phyloP scores from a whole-genome alignment of 2,329 filamentous ascomycete genomes.

The Hypocreales sp. region DNA sequence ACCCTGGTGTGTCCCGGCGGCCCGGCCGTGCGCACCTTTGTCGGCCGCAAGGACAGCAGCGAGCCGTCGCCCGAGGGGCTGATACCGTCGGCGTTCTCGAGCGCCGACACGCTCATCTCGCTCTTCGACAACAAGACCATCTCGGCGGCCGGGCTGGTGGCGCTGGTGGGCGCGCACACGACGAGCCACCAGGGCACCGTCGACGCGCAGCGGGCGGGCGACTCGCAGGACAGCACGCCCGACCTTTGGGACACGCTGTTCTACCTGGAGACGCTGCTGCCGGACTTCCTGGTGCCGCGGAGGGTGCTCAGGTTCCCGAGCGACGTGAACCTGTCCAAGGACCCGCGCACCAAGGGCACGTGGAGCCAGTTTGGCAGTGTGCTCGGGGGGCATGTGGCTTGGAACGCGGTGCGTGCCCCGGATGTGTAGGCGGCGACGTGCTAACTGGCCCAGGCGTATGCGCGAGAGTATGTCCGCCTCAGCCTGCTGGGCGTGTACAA shows the following conservation, averaged over 20 bases:
- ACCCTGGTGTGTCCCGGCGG: constrained; percentile 26
- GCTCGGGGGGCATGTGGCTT: constrained; percentile 16
- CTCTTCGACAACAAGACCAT: constrained; percentile 37
- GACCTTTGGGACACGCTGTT: constrained; percentile 35
- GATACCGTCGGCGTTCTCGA: constrained; percentile 23
- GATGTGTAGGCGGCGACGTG: too few relatives aligned
- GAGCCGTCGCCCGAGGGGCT: constrained; percentile 21
- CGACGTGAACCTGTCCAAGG: constrained; percentile 20
- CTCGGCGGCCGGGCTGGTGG: constrained; percentile 27
- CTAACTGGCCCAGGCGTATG: constrained; percentile 27
- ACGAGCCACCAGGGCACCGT: constrained; percentile 29
- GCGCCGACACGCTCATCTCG: constrained; percentile 25
- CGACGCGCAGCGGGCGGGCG: constrained; percentile 19
- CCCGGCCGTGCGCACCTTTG: constrained; percentile 29
- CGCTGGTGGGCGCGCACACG: constrained; percentile 36
- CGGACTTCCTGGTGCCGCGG: constrained; percentile 11
- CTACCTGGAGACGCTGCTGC: constrained; percentile 25
- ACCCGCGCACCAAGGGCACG: constrained; percentile 16
- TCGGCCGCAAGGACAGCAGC: constrained; percentile 30
- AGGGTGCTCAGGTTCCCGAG: constrained; percentile 22
- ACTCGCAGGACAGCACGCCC: constrained; percentile 33
- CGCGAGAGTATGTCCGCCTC: constrained; percentile 33
- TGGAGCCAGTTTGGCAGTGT: constrained; percentile 18
- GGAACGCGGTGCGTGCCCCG: constrained; percentile 19
- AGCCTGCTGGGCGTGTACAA: constrained; percentile 37